Conservation (phyloP, 352 stramenopile genomes). For the Globisporangium middletonii region DNA sequence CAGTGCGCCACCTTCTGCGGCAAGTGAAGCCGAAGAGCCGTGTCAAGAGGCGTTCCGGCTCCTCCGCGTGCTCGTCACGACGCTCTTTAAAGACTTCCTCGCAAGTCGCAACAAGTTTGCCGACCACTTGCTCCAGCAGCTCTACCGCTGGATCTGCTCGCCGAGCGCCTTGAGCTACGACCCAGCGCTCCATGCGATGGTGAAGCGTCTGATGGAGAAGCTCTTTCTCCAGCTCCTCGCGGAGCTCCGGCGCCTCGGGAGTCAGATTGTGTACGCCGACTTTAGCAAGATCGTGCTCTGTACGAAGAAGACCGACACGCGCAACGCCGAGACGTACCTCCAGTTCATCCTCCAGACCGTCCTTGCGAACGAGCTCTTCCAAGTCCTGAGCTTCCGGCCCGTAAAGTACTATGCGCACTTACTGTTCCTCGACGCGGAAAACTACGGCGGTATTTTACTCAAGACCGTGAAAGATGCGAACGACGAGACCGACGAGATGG, state of each 20-base stretch:
- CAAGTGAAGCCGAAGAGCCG: slow-evolving; percentile 82
- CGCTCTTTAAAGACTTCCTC: slow-evolving; percentile 92
- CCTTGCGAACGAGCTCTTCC: slow-evolving; percentile 74
- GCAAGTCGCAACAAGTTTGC: slow-evolving; percentile 88
- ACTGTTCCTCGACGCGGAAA: slow-evolving; percentile 95
- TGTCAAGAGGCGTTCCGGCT: slow-evolving; percentile 91
- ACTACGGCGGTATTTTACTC: slow-evolving; percentile 92
- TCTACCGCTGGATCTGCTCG: slow-evolving; percentile 94
- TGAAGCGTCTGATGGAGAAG: slow-evolving; percentile 95
- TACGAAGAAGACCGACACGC: slow-evolving; percentile 67
- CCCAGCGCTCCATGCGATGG: slow-evolving; percentile 90
- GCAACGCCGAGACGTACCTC: slow-evolving; percentile 90
- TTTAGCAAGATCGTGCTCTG: slow-evolving; percentile 69
- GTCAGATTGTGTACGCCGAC: slow-evolving; percentile 91
- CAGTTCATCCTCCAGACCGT: slow-evolving; percentile 94
- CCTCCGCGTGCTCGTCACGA: slow-evolving; percentile 89
- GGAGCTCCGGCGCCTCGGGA: slow-evolving; percentile 92
- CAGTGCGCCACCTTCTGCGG: slow-evolving; percentile 12
- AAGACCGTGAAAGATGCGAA: slow-evolving; percentile 16
- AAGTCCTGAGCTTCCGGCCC: slow-evolving; percentile 67
- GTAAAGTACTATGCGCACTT: slow-evolving; percentile 89
- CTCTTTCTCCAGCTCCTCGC: slow-evolving; percentile 90
- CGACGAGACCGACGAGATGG: slow-evolving; percentile 21
- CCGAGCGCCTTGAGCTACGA: slow-evolving; percentile 92
- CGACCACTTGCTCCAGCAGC: slow-evolving; percentile 94